Evolutionary conservation across 257 asterid species (phyloP), one percentile per base, ranked within the genome.

Genomic region (Solanum appendiculatum): DNA sequence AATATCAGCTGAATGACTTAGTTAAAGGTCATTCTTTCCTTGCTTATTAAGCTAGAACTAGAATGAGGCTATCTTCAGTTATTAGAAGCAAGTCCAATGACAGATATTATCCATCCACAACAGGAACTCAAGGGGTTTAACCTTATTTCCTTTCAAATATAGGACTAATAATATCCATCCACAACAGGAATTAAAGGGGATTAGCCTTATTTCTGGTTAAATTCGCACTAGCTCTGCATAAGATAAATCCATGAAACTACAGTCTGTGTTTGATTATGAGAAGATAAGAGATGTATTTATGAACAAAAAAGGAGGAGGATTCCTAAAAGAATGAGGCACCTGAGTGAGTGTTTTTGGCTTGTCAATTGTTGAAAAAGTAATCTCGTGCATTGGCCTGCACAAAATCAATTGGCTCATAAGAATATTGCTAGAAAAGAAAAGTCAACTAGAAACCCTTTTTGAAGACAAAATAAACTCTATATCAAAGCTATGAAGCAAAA

Each of bases 371-470:
- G 94, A 92, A 89, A 92, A 90, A 37, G 93, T 90, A 63, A 92
- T 88, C 91, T 92, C 94, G 23, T 92, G 94, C 93, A 91, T 91
- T 60, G 92, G 91, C 91, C 94, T 92, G 90, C 90, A 88, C 66
- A 84, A 91, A 70, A 25, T 82, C 60, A 87, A 15, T 54, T 82
- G 29, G 68, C 68, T 16, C 29, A 48, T 81, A 48, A 81, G 85
- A 81, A 20, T 36, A 37, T 20, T 73, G 82, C 82, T 34, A 34
- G 80, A 20, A 34, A 44, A 16, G 84, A 78, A 16, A 78, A 44
- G 84, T 27, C 40, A 46, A 78, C 34, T 8, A 78, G 27, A 78
- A 78, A 78, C 27, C 18, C 84, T 44, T 27, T 27, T 5, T 5
- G 60, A 46, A 81, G 18, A 81, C 64, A 7, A 80, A 80, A 81